These are phyloP conservation scores for Yarrowia yakushimensis DNA, from an alignment of 805 yeast species.

Conservation along the genomic window DNA sequence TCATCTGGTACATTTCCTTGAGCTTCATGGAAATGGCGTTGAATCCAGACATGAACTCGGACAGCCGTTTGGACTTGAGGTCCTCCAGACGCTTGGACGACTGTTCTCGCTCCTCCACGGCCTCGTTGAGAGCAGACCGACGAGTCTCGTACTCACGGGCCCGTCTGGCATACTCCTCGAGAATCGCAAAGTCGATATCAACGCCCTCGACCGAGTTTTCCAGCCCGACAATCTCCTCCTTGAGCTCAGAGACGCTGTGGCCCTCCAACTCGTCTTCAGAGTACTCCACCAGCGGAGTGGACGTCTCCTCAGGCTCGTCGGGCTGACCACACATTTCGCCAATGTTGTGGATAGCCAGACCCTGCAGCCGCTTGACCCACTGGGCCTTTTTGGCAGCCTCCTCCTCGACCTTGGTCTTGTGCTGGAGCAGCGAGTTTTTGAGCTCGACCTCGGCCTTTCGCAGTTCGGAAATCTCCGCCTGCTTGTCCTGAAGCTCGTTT, in stretches of 20 bases:
- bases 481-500: slow-evolving; percentile 43
- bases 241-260: slow-evolving; percentile 49
- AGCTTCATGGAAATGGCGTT: slow-evolving; percentile 77
- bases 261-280: slow-evolving; percentile 50
- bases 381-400: slow-evolving; percentile 34
- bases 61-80: slow-evolving; percentile 66
- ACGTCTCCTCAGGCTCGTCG: slow-evolving; percentile 26
- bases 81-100: slow-evolving; percentile 61
- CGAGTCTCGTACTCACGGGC: slow-evolving; percentile 61
- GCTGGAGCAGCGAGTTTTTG: slow-evolving; percentile 59
- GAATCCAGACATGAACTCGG: slow-evolving; percentile 93
- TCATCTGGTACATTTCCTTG: slow-evolving; percentile 97
- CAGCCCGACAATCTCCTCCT: slow-evolving; percentile 51
- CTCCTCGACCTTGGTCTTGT: slow-evolving; percentile 43
- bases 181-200: slow-evolving; percentile 65
- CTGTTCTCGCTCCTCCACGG: slow-evolving; percentile 64
- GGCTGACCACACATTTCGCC: slow-evolving; percentile 17
- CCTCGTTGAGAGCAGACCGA: slow-evolving; percentile 60
- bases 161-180: slow-evolving; percentile 72
- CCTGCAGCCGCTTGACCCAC: slow-evolving; percentile 25
- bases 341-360: slow-evolving; percentile 21
- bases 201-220: slow-evolving; percentile 55
- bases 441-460: slow-evolving; percentile 66
- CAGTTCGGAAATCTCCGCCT: slow-evolving; percentile 50
- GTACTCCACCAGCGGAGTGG: slow-evolving; percentile 41